phyloP scores from a whole-genome alignment of 2,329 filamentous ascomycete genomes.

The Ascochyta koolunga region DNA sequence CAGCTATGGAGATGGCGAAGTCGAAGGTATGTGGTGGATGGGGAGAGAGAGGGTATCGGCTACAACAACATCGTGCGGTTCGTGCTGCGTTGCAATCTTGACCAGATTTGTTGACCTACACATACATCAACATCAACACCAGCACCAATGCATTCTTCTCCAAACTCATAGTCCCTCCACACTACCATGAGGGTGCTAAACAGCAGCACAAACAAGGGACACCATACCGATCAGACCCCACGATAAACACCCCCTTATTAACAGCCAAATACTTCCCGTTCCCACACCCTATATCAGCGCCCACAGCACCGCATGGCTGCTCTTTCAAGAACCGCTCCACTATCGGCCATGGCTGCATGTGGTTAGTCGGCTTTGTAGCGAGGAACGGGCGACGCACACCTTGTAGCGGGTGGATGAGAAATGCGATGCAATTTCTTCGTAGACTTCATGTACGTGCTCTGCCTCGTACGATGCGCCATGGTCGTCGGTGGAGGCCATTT shows the following conservation, averaged over 20 bases:
- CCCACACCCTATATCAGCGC: slow-evolving; percentile 91
- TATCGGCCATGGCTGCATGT: slow-evolving; percentile 80
- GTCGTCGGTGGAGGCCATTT: slow-evolving; percentile 28
- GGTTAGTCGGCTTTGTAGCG: slow-evolving; percentile 23
- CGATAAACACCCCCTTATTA: slow-evolving; percentile 76
- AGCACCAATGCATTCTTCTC: background rate
- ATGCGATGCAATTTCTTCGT: slow-evolving; percentile 83
- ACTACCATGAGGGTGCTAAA: too few species aligned
- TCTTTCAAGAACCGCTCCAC: slow-evolving; percentile 77
- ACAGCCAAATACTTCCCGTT: slow-evolving; percentile 94
- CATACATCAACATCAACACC: background rate
- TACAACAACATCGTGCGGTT: slow-evolving; percentile 72
- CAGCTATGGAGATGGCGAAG: slow-evolving; percentile 92
- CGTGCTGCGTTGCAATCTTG: slow-evolving; percentile 59
- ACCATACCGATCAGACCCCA: slow-evolving; percentile 80
- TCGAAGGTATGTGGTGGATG: slow-evolving; percentile 73
- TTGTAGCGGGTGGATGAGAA: slow-evolving; percentile 81
- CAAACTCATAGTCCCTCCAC: too few species aligned
- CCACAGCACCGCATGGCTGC: slow-evolving; percentile 73
- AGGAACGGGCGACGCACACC: slow-evolving; percentile 51
- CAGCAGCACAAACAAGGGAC: slow-evolving; percentile 33
- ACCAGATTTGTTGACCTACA: slow-evolving; percentile 63
- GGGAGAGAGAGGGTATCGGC: slow-evolving; percentile 86
- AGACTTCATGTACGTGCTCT: slow-evolving; percentile 87
- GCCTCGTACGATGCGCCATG: slow-evolving; percentile 73